A percentile compares a stretch with the other conserved stretches of the same genome.
Evolutionary conservation across 345 rosid genomes (phyloP).

Genomic region (Eucalyptus erythrocorys): DNA sequence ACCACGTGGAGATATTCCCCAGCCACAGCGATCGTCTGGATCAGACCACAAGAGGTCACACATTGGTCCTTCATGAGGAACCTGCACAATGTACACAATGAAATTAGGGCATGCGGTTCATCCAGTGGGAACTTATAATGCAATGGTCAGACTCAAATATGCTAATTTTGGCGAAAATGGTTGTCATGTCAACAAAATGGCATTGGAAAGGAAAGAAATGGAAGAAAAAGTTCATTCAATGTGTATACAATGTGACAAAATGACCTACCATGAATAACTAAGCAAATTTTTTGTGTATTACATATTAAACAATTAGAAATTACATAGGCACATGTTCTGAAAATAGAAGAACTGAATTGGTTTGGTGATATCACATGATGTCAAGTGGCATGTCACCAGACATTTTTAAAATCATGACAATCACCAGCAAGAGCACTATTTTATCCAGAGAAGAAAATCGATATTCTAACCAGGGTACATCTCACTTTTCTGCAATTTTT

Average conservation of each 20-base stretch:
- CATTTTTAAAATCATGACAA: background rate
- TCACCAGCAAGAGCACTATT: background rate
- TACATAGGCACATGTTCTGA: background rate
- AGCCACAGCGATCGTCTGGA: conserved; percentile 93
- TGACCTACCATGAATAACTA: background rate
- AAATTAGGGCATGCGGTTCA: background rate
- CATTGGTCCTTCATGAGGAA: conserved; percentile 98
- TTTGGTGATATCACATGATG: background rate
- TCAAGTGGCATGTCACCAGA: background rate
- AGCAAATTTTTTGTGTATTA: background rate
- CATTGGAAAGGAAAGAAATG: background rate
- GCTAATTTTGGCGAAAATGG: background rate
- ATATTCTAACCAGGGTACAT: background rate
- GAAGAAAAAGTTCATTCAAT: background rate
- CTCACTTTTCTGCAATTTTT: background rate
- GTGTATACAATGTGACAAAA: background rate
- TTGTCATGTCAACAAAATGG: background rate
- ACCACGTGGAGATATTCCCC: conserved; percentile 97
- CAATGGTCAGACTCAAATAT: background rate
- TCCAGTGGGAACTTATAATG: background rate
- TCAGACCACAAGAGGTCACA: conserved; percentile 98
- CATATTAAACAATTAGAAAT: background rate
- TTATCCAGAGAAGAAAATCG: background rate
- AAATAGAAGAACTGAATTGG: background rate
- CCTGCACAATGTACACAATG: conserved; percentile 23